Percentiles rank a stretch among this genome's conserved stretches.
These are phyloP conservation scores for Aspergillus viridinutans DNA, from an alignment of 2,329 filamentous ascomycete genomes.

Conservation along the genomic window DNA sequence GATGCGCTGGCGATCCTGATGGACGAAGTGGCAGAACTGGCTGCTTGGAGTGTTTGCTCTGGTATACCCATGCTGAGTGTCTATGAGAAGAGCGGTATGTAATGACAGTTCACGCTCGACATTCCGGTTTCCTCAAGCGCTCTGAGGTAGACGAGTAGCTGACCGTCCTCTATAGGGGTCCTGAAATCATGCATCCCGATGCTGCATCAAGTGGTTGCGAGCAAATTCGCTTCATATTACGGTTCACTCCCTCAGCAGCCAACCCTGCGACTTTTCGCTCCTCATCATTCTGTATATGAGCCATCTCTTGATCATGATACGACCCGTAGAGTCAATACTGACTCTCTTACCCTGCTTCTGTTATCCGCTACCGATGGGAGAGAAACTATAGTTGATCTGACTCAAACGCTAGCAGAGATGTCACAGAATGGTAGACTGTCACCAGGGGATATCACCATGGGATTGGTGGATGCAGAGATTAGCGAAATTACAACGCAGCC, in stretches of 20 bases:
- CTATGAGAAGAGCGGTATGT: conserved; percentile 83
- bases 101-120: background rate
- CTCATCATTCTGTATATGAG: conserved; percentile 56
- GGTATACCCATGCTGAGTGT: conserved; percentile 84
- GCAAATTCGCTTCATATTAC: conserved; percentile 83
- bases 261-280: conserved; percentile 66
- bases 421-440: conserved; percentile 81
- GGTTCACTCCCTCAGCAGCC: conserved; percentile 64
- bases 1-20: conserved; percentile 78
- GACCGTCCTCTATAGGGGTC: conserved; percentile 54
- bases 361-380: conserved; percentile 85
- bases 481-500: conserved; percentile 50
- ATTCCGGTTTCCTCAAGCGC: background rate
- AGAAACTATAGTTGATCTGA: conserved; percentile 91
- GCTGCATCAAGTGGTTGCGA: conserved; percentile 71
- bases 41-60: conserved; percentile 87
- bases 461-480: conserved; percentile 86
- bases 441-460: conserved; percentile 73
- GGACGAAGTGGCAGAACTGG: conserved; percentile 85
- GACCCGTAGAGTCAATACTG: conserved; percentile 20
- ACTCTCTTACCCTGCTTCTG: conserved; percentile 62
- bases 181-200: conserved; percentile 87
- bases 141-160: background rate
- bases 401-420: conserved; percentile 92
- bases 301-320: conserved; percentile 11